A percentile compares a stretch with the other conserved stretches of the same genome.
Evolutionary conservation across 1,284 basidiomycete genomes (phyloP).

Genomic region (Boletus albobrunnescens): DNA sequence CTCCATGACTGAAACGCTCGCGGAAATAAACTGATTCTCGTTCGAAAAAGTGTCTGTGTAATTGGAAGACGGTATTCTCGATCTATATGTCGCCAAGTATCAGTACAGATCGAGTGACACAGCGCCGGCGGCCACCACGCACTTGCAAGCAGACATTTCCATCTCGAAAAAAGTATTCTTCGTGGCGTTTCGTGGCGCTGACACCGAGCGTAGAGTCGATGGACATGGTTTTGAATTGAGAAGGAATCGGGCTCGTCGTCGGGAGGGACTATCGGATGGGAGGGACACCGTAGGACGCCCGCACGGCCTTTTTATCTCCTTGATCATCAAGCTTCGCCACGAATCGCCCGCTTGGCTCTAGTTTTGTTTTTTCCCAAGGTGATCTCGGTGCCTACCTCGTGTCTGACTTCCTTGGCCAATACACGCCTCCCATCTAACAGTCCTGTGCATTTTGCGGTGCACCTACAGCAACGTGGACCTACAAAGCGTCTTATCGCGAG

Average conservation of each 20-base stretch:
- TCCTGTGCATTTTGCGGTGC: neutral
- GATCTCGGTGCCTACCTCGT: constrained; percentile 9
- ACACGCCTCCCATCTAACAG: neutral
- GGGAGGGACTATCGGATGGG: neutral
- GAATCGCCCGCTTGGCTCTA: neutral
- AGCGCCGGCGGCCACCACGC: neutral
- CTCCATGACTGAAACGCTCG: constrained; percentile 28
- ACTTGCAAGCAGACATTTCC: constrained; percentile 23
- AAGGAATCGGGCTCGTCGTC: neutral
- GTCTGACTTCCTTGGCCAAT: constrained; percentile 6
- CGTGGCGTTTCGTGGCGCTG: neutral
- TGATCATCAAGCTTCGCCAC: constrained; percentile 6
- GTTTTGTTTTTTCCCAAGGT: constrained; percentile 13
- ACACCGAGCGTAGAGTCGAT: constrained; percentile 2
- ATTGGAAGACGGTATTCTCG: constrained; percentile 47
- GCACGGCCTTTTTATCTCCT: constrained; percentile 15
- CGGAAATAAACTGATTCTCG: constrained; percentile 55
- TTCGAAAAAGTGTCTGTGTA: constrained; percentile 64
- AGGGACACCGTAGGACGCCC: neutral
- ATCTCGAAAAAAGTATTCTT: constrained; percentile 19
- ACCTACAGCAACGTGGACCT: constrained; percentile 24
- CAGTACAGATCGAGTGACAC: neutral
- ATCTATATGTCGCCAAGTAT: constrained; percentile 36
- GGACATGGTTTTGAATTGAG: constrained; percentile 4
- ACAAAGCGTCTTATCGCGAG: constrained; percentile 20